phyloP scores from a whole-genome alignment of 228 moss, liverwort and hornwort species.

The Sphagnum fallax region DNA sequence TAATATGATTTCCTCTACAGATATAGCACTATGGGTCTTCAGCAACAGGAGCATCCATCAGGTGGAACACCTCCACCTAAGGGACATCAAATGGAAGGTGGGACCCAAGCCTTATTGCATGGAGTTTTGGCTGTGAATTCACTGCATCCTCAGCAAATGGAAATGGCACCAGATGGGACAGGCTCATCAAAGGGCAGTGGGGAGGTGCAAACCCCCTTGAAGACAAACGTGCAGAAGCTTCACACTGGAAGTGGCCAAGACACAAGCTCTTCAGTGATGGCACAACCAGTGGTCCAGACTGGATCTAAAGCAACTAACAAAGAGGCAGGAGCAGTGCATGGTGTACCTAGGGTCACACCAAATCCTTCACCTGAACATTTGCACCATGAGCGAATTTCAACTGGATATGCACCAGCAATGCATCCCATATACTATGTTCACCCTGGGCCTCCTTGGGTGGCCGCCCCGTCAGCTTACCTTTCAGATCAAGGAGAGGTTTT shows the following conservation, averaged over 20 bases:
- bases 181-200: conserved; percentile 71
- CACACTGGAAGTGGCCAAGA: conserved; percentile 56
- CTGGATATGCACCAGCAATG: conserved; percentile 54
- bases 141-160: conserved; percentile 31
- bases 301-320: conserved; percentile 48
- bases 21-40: conserved; percentile 71
- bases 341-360: conserved; percentile 52
- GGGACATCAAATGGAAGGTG: conserved; percentile 35
- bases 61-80: conserved; percentile 35
- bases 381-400: conserved; percentile 56
- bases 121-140: conserved; percentile 27
- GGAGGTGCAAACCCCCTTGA: conserved; percentile 29
- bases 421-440: conserved; percentile 78
- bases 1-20: conserved; percentile 19
- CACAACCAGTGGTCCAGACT: conserved; percentile 31
- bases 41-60: conserved; percentile 39
- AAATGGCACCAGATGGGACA: conserved; percentile 43
- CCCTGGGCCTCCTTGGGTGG: conserved; percentile 54
- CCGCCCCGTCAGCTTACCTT: conserved; percentile 34
- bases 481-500: conserved; percentile 61
- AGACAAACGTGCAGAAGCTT: conserved; percentile 21
- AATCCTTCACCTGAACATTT: conserved; percentile 61
- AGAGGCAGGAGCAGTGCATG: conserved; percentile 47
- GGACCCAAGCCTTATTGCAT: conserved; percentile 28
- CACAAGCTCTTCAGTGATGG: conserved; percentile 23